A percentile compares a stretch with the other conserved stretches of the same genome.
Conservation (phyloP, 2,329 filamentous ascomycete species). For the Cordyceps cicadae region DNA sequence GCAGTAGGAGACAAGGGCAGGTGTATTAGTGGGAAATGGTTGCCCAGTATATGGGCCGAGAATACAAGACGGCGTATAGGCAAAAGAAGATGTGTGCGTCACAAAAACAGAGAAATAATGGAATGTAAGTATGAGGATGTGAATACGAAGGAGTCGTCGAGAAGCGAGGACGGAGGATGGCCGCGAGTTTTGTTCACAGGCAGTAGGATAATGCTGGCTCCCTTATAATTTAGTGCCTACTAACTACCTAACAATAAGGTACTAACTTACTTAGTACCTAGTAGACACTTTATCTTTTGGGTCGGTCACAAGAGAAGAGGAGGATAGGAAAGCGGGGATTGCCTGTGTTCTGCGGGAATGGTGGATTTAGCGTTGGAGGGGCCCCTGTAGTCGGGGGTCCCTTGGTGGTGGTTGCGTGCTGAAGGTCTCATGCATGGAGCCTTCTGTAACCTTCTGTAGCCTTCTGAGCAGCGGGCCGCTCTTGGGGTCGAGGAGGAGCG, state of each 20-base stretch:
- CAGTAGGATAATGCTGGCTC: background rate
- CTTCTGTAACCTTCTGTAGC: too few relatives aligned
- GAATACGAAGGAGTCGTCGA: background rate
- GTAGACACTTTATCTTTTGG: background rate
- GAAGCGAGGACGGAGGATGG: conserved; percentile 1
- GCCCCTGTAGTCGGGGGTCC: background rate
- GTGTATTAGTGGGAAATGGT: background rate
- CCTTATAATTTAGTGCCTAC: too few relatives aligned
- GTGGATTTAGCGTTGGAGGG: background rate
- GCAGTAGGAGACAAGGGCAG: too few relatives aligned
- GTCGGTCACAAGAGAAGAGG: background rate
- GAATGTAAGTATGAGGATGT: background rate
- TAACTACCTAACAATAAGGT: too few relatives aligned
- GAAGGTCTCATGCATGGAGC: background rate
- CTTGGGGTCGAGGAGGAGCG: too few relatives aligned
- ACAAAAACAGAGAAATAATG: background rate
- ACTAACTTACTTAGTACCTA: too few relatives aligned
- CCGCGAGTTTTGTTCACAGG: conserved; percentile 8
- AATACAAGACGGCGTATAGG: background rate
- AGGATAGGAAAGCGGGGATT: background rate
- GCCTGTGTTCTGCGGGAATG: background rate
- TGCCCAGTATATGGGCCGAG: background rate
- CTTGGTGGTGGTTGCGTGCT: background rate
- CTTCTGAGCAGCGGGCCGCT: too few relatives aligned
- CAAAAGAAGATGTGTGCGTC: background rate